Evolutionary conservation across 768 basidiomycete species (phyloP), one percentile per base, ranked within the genome.

Genomic region (Lyophyllum decastes): DNA sequence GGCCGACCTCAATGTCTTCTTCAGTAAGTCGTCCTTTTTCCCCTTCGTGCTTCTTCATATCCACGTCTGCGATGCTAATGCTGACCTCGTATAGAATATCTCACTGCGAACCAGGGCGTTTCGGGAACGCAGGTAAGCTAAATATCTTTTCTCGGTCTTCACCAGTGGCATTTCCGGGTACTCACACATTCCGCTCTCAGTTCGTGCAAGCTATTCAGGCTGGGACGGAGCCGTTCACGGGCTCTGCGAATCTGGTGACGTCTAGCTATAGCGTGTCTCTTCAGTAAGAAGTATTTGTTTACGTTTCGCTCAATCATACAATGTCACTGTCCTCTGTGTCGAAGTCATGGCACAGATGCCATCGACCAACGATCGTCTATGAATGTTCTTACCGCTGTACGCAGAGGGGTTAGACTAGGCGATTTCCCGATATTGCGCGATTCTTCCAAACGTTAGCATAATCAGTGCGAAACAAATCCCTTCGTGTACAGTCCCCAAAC

Each of bases 181-280:
- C 22, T 52, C 17, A 44, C 25, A 45, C 38, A 30, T 27, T 30
- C 30, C 30, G 4, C 30, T 57, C n/a, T n/a, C n/a, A 82, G 82
- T 84, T 69, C 61, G 65, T 85, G 45, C 82, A 86, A 69, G 70
- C 75, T 8, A 79, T 86, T 40, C 81, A 84, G 66, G 70, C 82
- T 1, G 84, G 84, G 19, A 82, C 81, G 2, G 84, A 84, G 67
- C 73, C 83, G 0, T 84, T 84, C 70, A 76, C 72, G 22, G 84
- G 84, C 34, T 69, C 69, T 24, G 84, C 83, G 33, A 73, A 67
- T 45, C 71, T 85, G 35, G 58, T 81, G 49, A 83, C 72, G 2
- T 63, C 54, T 9, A 59, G 33, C 10, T 64, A 64, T 38, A 62
- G 52, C 43, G 60, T 61, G 16, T 14, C 60, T n/a, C 8, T 55